Evolutionary conservation across 1,139 yeast genomes (phyloP).

Genomic region (Yamadazyma jaroonii): DNA sequence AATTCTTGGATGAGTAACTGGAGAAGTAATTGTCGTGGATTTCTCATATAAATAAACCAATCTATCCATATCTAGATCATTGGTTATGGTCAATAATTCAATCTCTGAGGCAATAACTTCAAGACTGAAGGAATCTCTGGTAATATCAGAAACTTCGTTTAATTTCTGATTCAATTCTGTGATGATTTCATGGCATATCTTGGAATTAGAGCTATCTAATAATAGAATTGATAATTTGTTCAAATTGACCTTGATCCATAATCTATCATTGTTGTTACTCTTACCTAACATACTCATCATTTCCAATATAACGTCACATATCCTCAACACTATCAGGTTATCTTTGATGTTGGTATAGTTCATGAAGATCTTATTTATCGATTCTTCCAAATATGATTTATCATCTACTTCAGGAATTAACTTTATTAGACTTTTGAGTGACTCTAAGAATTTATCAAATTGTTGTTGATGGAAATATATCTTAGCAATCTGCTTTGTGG

Average conservation of each 20-base stretch:
- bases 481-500: conserved; percentile 66
- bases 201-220: conserved; percentile 27
- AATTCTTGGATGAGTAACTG: conserved; percentile 73
- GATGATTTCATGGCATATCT: conserved; percentile 40
- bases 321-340: conserved; percentile 21
- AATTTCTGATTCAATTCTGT: conserved; percentile 38
- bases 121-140: conserved; percentile 45
- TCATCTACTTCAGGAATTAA: conserved; percentile 28
- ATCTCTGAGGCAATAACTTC: conserved; percentile 70
- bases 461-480: conserved; percentile 36
- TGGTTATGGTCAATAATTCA: conserved; percentile 39
- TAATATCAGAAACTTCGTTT: conserved; percentile 38
- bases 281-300: conserved; percentile 15
- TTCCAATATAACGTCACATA: conserved; percentile 30
- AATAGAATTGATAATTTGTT: conserved; percentile 49
- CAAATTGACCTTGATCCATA: conserved; percentile 56
- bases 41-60: conserved; percentile 49
- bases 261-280: conserved; percentile 42
- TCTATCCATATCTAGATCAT: conserved; percentile 29
- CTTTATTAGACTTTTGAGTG: conserved; percentile 21
- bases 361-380: conserved; percentile 54
- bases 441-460: conserved; percentile 31
- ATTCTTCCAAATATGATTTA: conserved; percentile 57
- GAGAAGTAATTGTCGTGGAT: conserved; percentile 50
- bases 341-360: conserved; percentile 37